Evolutionary conservation across 2,329 filamentous ascomycete genomes (phyloP).

Genomic region (Nothomitra cinnamomea): DNA sequence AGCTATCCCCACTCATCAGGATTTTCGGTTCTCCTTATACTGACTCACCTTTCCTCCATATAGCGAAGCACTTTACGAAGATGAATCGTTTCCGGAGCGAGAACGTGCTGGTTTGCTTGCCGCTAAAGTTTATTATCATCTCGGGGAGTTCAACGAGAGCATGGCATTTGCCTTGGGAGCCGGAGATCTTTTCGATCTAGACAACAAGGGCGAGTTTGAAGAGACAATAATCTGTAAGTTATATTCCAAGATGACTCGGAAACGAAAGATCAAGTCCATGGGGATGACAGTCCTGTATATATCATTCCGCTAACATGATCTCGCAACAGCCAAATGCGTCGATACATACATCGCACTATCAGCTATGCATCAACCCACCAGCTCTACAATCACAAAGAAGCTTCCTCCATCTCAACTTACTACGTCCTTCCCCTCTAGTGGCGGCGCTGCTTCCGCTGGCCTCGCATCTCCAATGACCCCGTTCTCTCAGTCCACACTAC

Average conservation of each 20-base stretch:
- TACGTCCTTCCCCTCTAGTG: slow-evolving; percentile 62
- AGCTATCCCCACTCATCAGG: background rate
- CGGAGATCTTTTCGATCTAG: slow-evolving; percentile 86
- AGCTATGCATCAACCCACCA: slow-evolving; percentile 38
- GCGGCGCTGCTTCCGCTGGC: slow-evolving; percentile 43
- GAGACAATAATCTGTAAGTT: slow-evolving; percentile 80
- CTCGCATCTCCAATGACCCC: slow-evolving; percentile 81
- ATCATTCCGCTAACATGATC: background rate
- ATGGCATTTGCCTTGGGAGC: slow-evolving; percentile 96
- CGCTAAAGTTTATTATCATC: slow-evolving; percentile 96
- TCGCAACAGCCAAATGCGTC: slow-evolving; percentile 62
- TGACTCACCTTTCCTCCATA: slow-evolving; percentile 5
- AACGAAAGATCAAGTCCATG: background rate
- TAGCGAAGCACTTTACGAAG: slow-evolving; percentile 94
- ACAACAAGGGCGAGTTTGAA: slow-evolving; percentile 85
- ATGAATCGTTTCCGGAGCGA: slow-evolving; percentile 84
- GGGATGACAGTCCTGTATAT: background rate
- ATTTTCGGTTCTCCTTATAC: background rate
- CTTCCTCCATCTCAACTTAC: slow-evolving; percentile 50
- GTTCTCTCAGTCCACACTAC: slow-evolving; percentile 83
- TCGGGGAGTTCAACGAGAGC: slow-evolving; percentile 97
- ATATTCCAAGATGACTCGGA: background rate
- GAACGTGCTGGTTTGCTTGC: slow-evolving; percentile 87
- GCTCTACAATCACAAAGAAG: slow-evolving; percentile 29
- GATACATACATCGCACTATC: slow-evolving; percentile 89